Evolutionary conservation across 2,329 filamentous ascomycete genomes (phyloP).

Genomic region (Claviceps lovelessii): DNA sequence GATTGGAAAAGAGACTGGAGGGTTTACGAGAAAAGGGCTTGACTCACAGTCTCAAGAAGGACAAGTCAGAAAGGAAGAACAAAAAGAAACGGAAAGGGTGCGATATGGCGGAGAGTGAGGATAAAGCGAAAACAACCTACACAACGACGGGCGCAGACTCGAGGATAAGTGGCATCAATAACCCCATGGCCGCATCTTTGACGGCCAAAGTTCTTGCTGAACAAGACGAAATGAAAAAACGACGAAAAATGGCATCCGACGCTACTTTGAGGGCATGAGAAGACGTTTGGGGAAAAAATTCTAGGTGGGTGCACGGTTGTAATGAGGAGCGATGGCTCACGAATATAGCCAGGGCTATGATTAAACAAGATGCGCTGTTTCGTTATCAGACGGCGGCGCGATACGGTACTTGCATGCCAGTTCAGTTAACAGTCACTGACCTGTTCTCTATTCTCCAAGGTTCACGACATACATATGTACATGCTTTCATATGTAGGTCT

Average conservation of each 20-base stretch:
- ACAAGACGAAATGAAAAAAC: slow-evolving; percentile 69
- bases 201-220: slow-evolving; percentile 79
- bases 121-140: slow-evolving; percentile 12
- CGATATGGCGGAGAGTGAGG: slow-evolving; percentile 20
- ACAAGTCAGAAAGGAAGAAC: slow-evolving; percentile 48
- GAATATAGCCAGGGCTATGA: background rate
- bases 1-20: slow-evolving; percentile 50
- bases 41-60: slow-evolving; percentile 81
- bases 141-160: slow-evolving; percentile 20
- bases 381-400: background rate
- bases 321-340: slow-evolving; percentile 1
- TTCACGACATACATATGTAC: background rate
- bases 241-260: slow-evolving; percentile 47
- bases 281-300: background rate
- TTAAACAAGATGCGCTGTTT: background rate
- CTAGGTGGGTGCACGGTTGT: background rate
- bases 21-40: slow-evolving; percentile 58
- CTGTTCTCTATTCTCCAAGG: background rate
- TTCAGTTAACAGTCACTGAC: background rate
- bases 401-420: background rate
- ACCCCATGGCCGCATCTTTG: slow-evolving; percentile 68
- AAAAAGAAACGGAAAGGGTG: slow-evolving; percentile 42
- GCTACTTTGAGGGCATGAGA: slow-evolving; percentile 3
- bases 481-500: background rate
- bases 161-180: slow-evolving; percentile 59